These are phyloP conservation scores for Cladosporium sp. DNA, from an alignment of 2,329 filamentous ascomycete genomes.

Conservation along the genomic window DNA sequence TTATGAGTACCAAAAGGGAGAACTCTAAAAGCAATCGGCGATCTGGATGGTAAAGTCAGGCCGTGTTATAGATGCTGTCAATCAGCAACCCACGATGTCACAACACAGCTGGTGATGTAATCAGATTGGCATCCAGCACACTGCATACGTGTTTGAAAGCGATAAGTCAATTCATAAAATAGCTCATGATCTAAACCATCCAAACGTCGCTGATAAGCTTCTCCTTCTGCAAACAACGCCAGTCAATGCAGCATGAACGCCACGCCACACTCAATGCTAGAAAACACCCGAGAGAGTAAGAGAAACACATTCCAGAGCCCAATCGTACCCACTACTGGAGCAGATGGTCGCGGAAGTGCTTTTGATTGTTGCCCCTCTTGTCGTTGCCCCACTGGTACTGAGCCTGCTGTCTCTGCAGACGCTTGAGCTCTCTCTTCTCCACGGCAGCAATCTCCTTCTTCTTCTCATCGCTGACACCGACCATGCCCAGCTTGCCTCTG, in stretches of 20 bases:
- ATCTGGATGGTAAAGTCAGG: no score
- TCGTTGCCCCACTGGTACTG: slow-evolving; percentile 67
- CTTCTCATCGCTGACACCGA: slow-evolving; percentile 70
- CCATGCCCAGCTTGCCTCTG: slow-evolving; percentile 71
- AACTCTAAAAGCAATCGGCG: no score
- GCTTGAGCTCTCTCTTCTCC: slow-evolving; percentile 66
- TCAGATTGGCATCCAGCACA: no score
- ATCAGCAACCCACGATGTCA: no score
- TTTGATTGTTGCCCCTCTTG: slow-evolving; percentile 71
- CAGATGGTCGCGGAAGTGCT: slow-evolving; percentile 61
- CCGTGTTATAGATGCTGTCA: no score
- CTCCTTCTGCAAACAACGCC: not conserved
- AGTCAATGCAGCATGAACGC: slow-evolving; percentile 2
- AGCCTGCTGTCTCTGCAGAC: slow-evolving; percentile 48
- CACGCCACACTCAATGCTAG: not conserved
- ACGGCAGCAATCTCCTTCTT: slow-evolving; percentile 63
- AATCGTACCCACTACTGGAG: slow-evolving; percentile 27
- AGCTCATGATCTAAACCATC: not conserved
- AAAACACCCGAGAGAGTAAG: not conserved
- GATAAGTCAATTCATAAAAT: not conserved
- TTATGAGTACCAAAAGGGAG: no score
- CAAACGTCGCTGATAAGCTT: not conserved
- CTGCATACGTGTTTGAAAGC: not conserved
- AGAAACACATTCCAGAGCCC: not conserved
- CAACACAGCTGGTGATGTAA: no score